Base-by-base conservation (phyloP, 2,329 filamentous ascomycete genomes). In the Rutstroemia sp. region DNA sequence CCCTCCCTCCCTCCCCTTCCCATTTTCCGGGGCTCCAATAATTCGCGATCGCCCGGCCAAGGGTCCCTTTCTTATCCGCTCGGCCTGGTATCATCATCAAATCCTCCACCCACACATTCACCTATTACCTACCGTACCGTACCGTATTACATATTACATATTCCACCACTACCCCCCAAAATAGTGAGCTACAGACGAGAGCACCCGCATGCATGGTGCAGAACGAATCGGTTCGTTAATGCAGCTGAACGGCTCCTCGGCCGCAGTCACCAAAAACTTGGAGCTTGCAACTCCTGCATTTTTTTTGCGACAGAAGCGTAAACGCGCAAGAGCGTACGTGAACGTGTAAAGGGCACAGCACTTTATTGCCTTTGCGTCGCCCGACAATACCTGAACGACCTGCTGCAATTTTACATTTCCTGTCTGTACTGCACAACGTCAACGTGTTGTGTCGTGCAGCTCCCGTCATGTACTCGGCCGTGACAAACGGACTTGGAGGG, bases 391-490 rank as follows among this genome's bases (percentile, higher is more conserved):
- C 30, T 34, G 30, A 10, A 34, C 30, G 30, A 12, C 21, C 23
- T 47, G 21, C 25, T 19, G 9, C 21, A 34, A 34, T 36, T 39
- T 12, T 12, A 36, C 44, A 19, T 38, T 30, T 16, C 39, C 48
- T 47, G 39, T 50, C 19, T n/a, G 25, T 38, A 38, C 30, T 44
- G 21, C 50, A 8, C 30, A 21, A 44, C 50, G 16, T 52, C 44
- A 47, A 27, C 19, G n/a, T n/a, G n/a, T 53, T 53, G 36, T 25
- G 38, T 54, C 27, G 55, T 50, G 44, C 44, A 47, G 42, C 42
- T 49, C 30, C 48, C 45, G 44, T 48, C 50, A 57, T 57, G 55
- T 57, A 57, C 51, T 54, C 55, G 44, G 48, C 48, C 54, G 54
- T 56, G 42, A 54, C 55, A 49, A 57, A 57, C 14, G 55, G 55